Conservation (phyloP, 108 stramenopile genomes). For the Nitzschia palea region DNA sequence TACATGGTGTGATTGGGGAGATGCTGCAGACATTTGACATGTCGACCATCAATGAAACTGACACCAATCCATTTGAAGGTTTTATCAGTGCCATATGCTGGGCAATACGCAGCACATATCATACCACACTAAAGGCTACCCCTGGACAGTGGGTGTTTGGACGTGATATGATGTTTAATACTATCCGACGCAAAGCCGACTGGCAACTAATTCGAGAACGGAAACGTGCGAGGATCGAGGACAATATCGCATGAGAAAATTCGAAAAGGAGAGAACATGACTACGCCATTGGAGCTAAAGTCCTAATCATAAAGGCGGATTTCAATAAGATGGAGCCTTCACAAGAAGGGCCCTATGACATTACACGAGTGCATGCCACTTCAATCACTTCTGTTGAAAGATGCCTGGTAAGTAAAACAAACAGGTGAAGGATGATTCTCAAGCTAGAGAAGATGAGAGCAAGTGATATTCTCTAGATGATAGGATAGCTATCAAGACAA, state of each 20-base stretch:
- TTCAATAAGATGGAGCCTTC: neutral
- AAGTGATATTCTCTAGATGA: no score
- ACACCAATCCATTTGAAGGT: no score
- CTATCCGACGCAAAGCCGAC: neutral
- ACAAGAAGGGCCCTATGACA: neutral
- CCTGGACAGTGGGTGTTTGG: constrained; percentile 1
- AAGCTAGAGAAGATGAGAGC: no score
- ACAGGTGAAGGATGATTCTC: no score
- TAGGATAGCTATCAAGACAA: no score
- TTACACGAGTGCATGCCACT: neutral
- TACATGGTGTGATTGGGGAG: no score
- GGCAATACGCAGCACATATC: neutral
- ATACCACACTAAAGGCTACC: neutral
- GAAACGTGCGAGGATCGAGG: neutral
- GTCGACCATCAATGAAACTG: no score
- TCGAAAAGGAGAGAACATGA: neutral
- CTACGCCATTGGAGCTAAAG: neutral
- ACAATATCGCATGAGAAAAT: neutral
- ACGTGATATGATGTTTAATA: neutral
- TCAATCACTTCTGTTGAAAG: no score
- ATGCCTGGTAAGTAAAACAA: no score
- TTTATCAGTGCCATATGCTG: no score
- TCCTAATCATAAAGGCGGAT: neutral
- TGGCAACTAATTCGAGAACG: neutral
- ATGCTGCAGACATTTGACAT: no score